Evolutionary conservation across 1,139 yeast genomes (phyloP).

Genomic region (Candida sp.): DNA sequence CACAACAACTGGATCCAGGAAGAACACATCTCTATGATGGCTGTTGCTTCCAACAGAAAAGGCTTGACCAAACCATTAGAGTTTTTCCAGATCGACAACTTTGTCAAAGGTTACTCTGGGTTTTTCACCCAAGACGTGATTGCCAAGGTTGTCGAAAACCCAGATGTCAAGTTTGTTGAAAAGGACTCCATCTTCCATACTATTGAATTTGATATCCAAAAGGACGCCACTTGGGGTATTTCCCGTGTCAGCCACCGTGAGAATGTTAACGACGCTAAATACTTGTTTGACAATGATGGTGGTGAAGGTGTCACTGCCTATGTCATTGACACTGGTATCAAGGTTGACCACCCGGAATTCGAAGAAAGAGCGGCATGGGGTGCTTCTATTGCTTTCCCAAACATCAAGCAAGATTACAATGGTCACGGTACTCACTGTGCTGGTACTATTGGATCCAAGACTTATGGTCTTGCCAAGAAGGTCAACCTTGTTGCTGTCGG

Average conservation of each 20-base stretch:
- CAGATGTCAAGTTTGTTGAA: conserved; percentile 80
- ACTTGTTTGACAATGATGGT: conserved; percentile 80
- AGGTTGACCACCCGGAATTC: conserved; percentile 79
- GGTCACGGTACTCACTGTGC: conserved; percentile 97
- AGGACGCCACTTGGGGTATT: conserved; percentile 96
- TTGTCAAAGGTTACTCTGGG: conserved; percentile 73
- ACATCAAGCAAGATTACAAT: conserved; percentile 84
- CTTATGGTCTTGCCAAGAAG: conserved; percentile 81
- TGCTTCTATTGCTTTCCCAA: conserved; percentile 84
- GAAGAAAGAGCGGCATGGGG: conserved; percentile 97
- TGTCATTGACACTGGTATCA: conserved; percentile 93
- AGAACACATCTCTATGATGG: conserved; percentile 16
- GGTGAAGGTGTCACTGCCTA: conserved; percentile 95
- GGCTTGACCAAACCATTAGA: conserved; percentile 60
- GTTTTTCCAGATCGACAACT: conserved; percentile 62
- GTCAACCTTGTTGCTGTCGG: conserved; percentile 79
- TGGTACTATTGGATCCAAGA: conserved; percentile 77
- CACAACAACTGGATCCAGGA: conserved; percentile 66
- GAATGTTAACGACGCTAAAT: conserved; percentile 75
- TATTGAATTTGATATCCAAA: conserved; percentile 65
- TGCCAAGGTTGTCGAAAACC: conserved; percentile 70
- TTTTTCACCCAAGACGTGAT: conserved; percentile 73
- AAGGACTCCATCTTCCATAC: conserved; percentile 78
- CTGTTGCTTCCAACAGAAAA: conserved; percentile 27
- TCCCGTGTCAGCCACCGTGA: conserved; percentile 94